Conservation (phyloP, 768 basidiomycete species). For the Leucocoprinus leucothites region DNA sequence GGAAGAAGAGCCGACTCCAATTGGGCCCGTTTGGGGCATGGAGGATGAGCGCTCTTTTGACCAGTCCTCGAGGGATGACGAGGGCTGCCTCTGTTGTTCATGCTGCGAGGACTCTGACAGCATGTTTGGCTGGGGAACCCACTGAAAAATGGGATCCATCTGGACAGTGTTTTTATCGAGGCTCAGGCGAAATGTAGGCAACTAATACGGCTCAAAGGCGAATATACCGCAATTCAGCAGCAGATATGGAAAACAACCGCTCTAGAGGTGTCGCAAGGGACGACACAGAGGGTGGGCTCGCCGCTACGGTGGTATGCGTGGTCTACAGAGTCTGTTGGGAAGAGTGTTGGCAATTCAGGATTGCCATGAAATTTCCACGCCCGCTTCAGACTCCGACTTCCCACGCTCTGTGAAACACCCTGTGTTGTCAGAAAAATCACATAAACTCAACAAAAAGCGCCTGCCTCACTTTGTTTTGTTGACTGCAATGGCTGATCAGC, state of each 20-base stretch:
- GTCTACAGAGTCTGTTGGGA: conserved; percentile 21
- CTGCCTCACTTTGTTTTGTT: conserved; percentile 8
- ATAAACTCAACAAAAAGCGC: conserved; percentile 13
- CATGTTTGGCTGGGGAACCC: conserved; percentile 37
- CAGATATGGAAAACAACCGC: conserved; percentile 19
- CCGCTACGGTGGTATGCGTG: conserved; percentile 24
- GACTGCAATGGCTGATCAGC: conserved; percentile 25
- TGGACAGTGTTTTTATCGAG: conserved; percentile 28
- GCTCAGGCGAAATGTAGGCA: conserved; percentile 25
- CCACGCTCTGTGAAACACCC: conserved; percentile 37
- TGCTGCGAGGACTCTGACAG: conserved; percentile 31
- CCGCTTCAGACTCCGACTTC: conserved; percentile 34
- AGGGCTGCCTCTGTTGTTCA: conserved; percentile 22
- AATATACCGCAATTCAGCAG: conserved; percentile 18
- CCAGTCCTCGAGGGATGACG: conserved; percentile 39
- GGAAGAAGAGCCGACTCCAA: conserved; percentile 19
- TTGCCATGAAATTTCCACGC: conserved; percentile 18
- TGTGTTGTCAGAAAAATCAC: conserved; percentile 13
- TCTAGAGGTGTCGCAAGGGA: conserved; percentile 22
- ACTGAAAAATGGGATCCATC: conserved; percentile 46
- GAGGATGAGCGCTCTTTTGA: conserved; percentile 37
- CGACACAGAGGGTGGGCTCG: conserved; percentile 21
- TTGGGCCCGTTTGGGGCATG: conserved; percentile 18
- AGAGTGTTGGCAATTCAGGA: conserved; percentile 17
- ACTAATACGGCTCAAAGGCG: conserved; percentile 30